phyloP scores from a whole-genome alignment of 768 basidiomycete species.

The Chalciporus piperatus region DNA sequence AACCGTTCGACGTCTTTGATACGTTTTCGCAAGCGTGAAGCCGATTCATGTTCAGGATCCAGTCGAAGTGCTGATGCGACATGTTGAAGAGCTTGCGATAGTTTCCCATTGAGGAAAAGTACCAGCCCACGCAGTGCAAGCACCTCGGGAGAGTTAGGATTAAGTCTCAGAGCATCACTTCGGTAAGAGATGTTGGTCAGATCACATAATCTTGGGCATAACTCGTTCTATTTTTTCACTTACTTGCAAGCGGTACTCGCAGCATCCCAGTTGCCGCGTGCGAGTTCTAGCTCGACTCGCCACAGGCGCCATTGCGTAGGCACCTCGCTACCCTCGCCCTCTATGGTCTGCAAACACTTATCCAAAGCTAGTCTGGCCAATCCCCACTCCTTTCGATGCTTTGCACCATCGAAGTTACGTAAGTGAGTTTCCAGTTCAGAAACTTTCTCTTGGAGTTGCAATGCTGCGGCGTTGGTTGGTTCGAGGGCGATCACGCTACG shows the following conservation, averaged over 20 bases:
- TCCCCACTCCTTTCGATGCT: conserved; percentile 65
- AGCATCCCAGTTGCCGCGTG: conserved; percentile 67
- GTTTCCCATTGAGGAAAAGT: conserved; percentile 68
- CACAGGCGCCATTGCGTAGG: conserved; percentile 80
- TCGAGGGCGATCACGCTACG: conserved; percentile 61
- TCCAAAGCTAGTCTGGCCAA: conserved; percentile 79
- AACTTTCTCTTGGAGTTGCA: conserved; percentile 61
- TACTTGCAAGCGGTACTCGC: conserved; percentile 75
- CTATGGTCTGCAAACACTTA: conserved; percentile 68
- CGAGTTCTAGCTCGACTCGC: conserved; percentile 76
- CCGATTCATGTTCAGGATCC: conserved; percentile 74
- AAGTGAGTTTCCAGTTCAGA: conserved; percentile 63
- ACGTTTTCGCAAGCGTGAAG: conserved; percentile 68
- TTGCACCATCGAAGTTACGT: conserved; percentile 57
- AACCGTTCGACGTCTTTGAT: conserved; percentile 79
- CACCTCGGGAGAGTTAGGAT: conserved; percentile 74
- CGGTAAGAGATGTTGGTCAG: background rate
- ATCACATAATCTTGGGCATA: background rate
- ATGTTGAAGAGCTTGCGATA: conserved; percentile 72
- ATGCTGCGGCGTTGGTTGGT: conserved; percentile 55
- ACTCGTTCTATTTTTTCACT: conserved; percentile 24
- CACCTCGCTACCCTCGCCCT: conserved; percentile 70
- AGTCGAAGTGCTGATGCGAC: conserved; percentile 66
- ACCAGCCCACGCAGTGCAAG: conserved; percentile 77
- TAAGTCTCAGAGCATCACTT: conserved; percentile 73